A percentile compares a stretch with the other conserved stretches of the same genome.
phyloP scores from a whole-genome alignment of 164 flowering plant genomes.

The Chloranthus sessilifolius region DNA sequence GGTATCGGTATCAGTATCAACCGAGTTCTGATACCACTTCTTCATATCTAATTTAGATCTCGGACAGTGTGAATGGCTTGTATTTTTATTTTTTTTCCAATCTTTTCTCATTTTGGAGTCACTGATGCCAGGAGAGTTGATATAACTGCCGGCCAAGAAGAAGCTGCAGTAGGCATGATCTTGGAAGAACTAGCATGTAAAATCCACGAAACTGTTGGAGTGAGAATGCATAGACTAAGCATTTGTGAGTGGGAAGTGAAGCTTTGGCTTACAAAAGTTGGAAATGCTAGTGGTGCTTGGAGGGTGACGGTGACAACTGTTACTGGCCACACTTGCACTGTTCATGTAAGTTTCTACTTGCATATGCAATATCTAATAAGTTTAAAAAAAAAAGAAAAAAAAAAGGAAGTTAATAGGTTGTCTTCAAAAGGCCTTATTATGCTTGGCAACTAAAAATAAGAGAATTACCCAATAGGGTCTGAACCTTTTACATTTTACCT shows the following conservation, averaged over 20 bases:
- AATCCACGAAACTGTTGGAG: constrained; percentile 76
- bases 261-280: constrained; percentile 72
- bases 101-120: constrained; percentile 9
- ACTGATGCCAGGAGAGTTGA: constrained; percentile 56
- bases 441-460: no score
- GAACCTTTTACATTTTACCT: no score
- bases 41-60: no score
- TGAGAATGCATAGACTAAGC: constrained; percentile 81
- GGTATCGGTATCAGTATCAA: no score
- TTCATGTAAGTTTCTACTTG: constrained; percentile 64
- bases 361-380: no score
- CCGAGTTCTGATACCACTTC: no score
- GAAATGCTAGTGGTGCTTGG: constrained; percentile 87
- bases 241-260: constrained; percentile 98
- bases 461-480: no score
- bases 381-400: no score
- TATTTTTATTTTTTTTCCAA: neutral
- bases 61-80: no score
- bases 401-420: no score
- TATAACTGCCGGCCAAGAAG: constrained; percentile 47
- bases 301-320: constrained; percentile 82
- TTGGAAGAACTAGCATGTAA: constrained; percentile 70
- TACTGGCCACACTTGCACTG: constrained; percentile 93
- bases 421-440: no score
- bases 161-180: constrained; percentile 46